Evolutionary conservation across 352 stramenopile species (phyloP).

Genomic region (Pythium grandisporangium): DNA sequence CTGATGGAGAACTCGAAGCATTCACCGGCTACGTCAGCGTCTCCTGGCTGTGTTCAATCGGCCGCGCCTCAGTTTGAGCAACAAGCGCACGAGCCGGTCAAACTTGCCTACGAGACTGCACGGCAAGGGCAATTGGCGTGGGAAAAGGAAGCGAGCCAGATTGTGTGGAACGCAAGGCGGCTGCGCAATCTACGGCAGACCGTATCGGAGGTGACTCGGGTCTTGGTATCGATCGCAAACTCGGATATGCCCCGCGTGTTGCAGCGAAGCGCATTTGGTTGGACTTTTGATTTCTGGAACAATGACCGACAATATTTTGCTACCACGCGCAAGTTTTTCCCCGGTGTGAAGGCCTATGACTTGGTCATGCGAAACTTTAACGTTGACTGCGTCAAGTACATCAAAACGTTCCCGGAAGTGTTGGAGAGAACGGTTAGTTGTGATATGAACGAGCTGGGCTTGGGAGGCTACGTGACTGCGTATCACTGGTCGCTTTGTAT

Average conservation of each 20-base stretch:
- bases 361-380: conserved; percentile 44
- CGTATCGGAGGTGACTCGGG: conserved; percentile 16
- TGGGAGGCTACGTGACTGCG: no score
- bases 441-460: no score
- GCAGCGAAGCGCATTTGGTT: conserved; percentile 42
- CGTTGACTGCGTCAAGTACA: conserved; percentile 39
- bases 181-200: conserved; percentile 21
- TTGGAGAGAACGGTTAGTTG: conserved; percentile 31
- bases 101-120: neutral
- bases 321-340: conserved; percentile 55
- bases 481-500: conserved; percentile 6
- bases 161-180: conserved; percentile 9
- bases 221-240: conserved; percentile 32
- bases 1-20: conserved; percentile 3
- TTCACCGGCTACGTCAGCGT: neutral
- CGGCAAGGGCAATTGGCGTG: no score
- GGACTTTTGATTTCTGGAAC: conserved; percentile 57
- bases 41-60: conserved; percentile 1
- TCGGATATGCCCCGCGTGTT: conserved; percentile 22
- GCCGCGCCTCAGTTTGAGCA: no score
- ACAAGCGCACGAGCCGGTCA: neutral
- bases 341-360: conserved; percentile 32
- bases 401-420: conserved; percentile 51
- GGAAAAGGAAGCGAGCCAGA: no score
- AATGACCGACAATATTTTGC: conserved; percentile 42